phyloP scores from a whole-genome alignment of 352 stramenopile genomes.

The Pythium insidiosum region DNA sequence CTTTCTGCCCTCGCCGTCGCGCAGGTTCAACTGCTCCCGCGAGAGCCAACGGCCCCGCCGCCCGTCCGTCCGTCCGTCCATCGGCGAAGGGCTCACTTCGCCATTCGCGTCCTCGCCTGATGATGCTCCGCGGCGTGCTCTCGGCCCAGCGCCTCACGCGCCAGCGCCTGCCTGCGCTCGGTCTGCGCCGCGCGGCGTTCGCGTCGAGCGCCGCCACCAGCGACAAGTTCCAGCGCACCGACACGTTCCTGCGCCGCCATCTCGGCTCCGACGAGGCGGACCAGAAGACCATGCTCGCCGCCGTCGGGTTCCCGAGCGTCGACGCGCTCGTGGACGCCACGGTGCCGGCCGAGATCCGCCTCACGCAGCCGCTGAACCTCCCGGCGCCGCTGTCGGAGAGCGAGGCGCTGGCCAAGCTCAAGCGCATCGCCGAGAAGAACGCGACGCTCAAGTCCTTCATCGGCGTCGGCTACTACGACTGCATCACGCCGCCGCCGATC shows the following conservation, averaged over 20 bases:
- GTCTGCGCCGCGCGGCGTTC: not conserved
- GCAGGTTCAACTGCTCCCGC: no score
- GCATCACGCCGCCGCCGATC: slow-evolving; percentile 93
- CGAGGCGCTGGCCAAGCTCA: slow-evolving; percentile 89
- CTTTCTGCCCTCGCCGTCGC: no score
- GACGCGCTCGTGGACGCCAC: slow-evolving; percentile 93
- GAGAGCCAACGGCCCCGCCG: no score
- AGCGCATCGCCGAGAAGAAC: slow-evolving; percentile 93
- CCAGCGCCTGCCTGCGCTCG: not conserved
- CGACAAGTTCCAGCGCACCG: slow-evolving; percentile 37
- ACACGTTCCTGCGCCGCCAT: slow-evolving; percentile 70
- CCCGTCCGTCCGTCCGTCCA: no score
- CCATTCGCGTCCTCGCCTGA: not conserved
- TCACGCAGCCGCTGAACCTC: slow-evolving; percentile 45
- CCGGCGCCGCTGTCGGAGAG: slow-evolving; percentile 86
- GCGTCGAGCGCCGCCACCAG: not conserved
- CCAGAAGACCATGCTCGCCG: slow-evolving; percentile 88
- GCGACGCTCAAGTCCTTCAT: slow-evolving; percentile 95
- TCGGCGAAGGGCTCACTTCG: no score
- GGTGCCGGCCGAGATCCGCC: slow-evolving; percentile 91
- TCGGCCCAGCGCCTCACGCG: not conserved
- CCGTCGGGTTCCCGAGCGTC: slow-evolving; percentile 89
- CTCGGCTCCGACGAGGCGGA: slow-evolving; percentile 89
- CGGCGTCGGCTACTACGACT: slow-evolving; percentile 98
- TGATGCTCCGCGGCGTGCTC: not conserved